Evolutionary conservation across 2,329 filamentous ascomycete species (phyloP).

Genomic region (Fusarium stilboides): DNA sequence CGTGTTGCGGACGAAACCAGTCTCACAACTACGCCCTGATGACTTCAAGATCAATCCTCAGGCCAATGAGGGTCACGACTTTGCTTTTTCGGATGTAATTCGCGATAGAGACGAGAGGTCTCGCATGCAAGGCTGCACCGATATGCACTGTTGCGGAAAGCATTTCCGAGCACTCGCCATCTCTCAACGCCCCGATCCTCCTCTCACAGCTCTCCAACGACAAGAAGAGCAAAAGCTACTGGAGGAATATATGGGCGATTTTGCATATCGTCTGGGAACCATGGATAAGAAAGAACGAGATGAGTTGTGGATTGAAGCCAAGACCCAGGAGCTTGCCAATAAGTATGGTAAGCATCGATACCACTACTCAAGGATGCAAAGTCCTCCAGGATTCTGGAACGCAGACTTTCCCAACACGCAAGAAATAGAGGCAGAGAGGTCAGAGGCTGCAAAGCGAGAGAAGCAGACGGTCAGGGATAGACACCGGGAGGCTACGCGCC

Average conservation of each 20-base stretch:
- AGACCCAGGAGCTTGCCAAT: constrained; percentile 80
- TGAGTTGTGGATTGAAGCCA: constrained; percentile 81
- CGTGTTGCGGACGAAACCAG: constrained; percentile 70
- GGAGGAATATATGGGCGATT: constrained; percentile 71
- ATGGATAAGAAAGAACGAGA: constrained; percentile 75
- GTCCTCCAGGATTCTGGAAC: constrained; percentile 92
- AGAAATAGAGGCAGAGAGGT: constrained; percentile 76
- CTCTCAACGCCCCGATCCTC: constrained; percentile 61
- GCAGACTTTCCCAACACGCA: constrained; percentile 92
- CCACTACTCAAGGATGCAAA: constrained; percentile 77
- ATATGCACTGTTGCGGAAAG: constrained; percentile 82
- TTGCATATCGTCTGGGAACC: constrained; percentile 69
- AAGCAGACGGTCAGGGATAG: constrained; percentile 78
- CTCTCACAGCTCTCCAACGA: constrained; percentile 55
- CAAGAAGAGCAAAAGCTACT: constrained; percentile 66
- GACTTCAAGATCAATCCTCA: constrained; percentile 89
- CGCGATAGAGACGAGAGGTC: constrained; percentile 78
- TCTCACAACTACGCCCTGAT: constrained; percentile 71
- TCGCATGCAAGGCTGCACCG: constrained; percentile 81
- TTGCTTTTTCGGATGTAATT: constrained; percentile 82
- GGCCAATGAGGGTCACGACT: constrained; percentile 78
- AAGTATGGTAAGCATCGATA: constrained; percentile 84
- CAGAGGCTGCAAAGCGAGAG: constrained; percentile 75
- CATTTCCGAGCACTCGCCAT: constrained; percentile 77
- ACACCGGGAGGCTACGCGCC: constrained; percentile 85